Evolutionary conservation across 2,329 filamentous ascomycete species (phyloP), one percentile per base, ranked within the genome.

Genomic region (Mycosphaerella sp.): DNA sequence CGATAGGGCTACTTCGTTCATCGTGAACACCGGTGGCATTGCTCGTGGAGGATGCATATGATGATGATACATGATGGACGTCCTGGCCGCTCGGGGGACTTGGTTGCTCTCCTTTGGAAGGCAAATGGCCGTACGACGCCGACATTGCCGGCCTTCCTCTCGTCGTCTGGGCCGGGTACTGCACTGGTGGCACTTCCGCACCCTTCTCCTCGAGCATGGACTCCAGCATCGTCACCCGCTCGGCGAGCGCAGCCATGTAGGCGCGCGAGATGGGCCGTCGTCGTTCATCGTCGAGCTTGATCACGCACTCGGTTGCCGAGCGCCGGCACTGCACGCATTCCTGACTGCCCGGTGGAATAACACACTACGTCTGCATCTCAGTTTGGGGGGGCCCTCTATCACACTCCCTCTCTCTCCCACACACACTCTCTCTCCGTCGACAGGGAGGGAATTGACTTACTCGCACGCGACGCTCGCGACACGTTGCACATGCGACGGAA

Each of bases 261-360:
- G 62, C 62, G 42, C 62, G 42, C 0, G 61, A 63, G 7, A 64
- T 61, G 2, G 62, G 62, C 34, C 57, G 46, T 14, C 62, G 45
- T 39, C 62, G 51, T 48, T 64, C 62, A 41, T 64, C 62, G 40
- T 64, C 62, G 31, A 63, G 62, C 48, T 61, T 62, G 47, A 64
- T 64, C n/a, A 64, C 45, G 45, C 62, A 64, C 31, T 61, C 55
- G 11, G 59, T 54, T 9, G 55, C 57, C 12, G 57, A 56, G 39
- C 62, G 52, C 38, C 57, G 58, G 54, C 62, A 64, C 45, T 64
- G 62, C n/a, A 55, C 36, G 51, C 62, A 64, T 38, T 58, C 51
- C 26, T 42, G 48, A 21, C 59, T 53, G 29, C 61, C 61, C 11
- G 55, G 58, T 14, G 61, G 61, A 6, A 64, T 61, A 34, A 63